Base-by-base conservation (phyloP, 768 basidiomycete species). In the Rhizopogon salebrosus region DNA sequence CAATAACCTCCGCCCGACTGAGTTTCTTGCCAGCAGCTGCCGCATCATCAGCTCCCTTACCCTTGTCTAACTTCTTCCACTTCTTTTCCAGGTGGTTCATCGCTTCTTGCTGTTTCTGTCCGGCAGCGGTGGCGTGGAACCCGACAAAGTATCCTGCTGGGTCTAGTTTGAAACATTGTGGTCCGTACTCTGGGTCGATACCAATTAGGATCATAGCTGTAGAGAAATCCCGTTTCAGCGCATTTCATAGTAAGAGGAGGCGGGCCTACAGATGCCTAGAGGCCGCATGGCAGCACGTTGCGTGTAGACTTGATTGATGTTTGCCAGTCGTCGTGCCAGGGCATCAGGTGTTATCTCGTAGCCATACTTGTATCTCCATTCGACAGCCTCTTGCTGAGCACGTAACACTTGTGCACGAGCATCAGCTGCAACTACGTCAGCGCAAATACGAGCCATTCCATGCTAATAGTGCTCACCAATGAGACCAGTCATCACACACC, bases 1-100 rank as follows among this genome's bases (percentile, higher is more conserved):
- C 95, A 58, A 98, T 91, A 26, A 95, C 93, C 54, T 90, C 87
- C 2, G 80, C 78, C 20, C 87, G 78, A 58, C 76, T 78, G 49
- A 97, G 76, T 1, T 77, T 80, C 72, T 84, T 80, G 51, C 90
- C 87, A 2, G 92, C 92, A 42, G 78, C 77, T 13, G 78, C 76
- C 13, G 92, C 78, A 67, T 95, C 87, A 46, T 93, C 88, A 0
- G 85, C 89, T 20, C 91, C 90, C 49, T 72, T 73, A 14, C 89
- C 89, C 22, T 78, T 80, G 62, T 91, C 86, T 27, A 93, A 75
- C 69, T 93, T 93, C 77, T 98, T 99, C 95, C 93, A 98, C 68
- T 92, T 92, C 76, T 98, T 98, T 75, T 99, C 97, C 40, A 99
- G 78, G 64, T 93, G 89, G 69, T 98, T 98, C 85, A 95, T 97